A percentile compares a stretch with the other conserved stretches of the same genome.
These are phyloP conservation scores for Xylariaceae sp. DNA, from an alignment of 2,329 filamentous ascomycete genomes.

Conservation along the genomic window DNA sequence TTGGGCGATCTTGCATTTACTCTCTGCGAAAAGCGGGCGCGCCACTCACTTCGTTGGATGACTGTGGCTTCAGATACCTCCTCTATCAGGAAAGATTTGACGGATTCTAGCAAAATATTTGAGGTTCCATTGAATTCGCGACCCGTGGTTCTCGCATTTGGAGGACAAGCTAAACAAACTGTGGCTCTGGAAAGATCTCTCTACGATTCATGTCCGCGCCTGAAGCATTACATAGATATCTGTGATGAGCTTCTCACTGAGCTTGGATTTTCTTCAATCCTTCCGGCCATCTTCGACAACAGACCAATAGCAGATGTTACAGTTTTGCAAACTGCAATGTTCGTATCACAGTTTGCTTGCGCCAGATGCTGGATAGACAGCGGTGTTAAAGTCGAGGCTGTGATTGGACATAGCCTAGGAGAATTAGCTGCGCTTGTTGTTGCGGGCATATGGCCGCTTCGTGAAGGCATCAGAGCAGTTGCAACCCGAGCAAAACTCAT, in stretches of 20 bases:
- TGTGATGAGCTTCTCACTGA: constrained; percentile 13
- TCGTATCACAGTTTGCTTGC: constrained; percentile 37
- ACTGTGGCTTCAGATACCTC: too few species aligned
- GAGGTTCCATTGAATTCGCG: constrained; percentile 2
- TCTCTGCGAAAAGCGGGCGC: background rate
- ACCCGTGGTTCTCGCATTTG: constrained; percentile 36
- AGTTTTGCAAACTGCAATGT: constrained; percentile 36
- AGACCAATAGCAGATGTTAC: constrained; percentile 23
- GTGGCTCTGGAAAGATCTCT: constrained; percentile 30
- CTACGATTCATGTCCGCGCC: constrained; percentile 23
- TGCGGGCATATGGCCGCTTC: constrained; percentile 28
- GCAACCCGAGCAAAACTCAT: constrained; percentile 29
- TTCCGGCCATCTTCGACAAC: constrained; percentile 30
- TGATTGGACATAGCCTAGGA: constrained; percentile 41
- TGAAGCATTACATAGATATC: constrained; percentile 25
- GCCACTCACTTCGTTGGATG: background rate
- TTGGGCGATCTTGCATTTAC: background rate
- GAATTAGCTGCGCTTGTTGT: constrained; percentile 39
- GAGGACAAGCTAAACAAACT: constrained; percentile 30
- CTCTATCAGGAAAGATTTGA: background rate
- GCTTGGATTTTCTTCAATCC: constrained; percentile 26
- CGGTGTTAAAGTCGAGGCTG: constrained; percentile 26
- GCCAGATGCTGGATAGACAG: constrained; percentile 36
- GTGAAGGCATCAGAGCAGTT: constrained; percentile 31
- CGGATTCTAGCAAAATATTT: background rate